A percentile compares a stretch with the other conserved stretches of the same genome.
These are phyloP conservation scores for Limnanthes douglasii DNA, from an alignment of 345 rosid genomes.

Conservation along the genomic window DNA sequence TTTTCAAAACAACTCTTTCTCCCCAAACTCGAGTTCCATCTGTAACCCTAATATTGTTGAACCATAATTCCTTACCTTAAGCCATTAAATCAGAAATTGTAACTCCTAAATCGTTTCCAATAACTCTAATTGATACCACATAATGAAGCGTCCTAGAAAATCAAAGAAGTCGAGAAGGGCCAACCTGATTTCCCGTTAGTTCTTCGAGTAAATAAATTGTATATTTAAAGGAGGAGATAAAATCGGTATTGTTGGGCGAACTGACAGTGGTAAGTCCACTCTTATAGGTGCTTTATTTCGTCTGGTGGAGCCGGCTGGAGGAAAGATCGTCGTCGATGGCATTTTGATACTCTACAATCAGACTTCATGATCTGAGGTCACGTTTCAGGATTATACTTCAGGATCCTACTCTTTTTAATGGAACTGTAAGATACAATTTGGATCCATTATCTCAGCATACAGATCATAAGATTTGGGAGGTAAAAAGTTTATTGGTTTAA, in stretches of 20 bases:
- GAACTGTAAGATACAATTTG: constrained; percentile 82
- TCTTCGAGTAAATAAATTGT: constrained; percentile 70
- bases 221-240: constrained; percentile 78
- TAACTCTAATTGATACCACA: too few relatives aligned
- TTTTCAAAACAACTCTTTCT: too few relatives aligned
- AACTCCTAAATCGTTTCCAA: too few relatives aligned
- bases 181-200: constrained; percentile 50
- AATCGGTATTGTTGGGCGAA: constrained; percentile 90
- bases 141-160: too few relatives aligned
- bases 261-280: constrained; percentile 94
- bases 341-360: constrained; percentile 57
- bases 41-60: too few relatives aligned
- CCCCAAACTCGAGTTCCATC: too few relatives aligned
- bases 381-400: constrained; percentile 90
- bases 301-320: constrained; percentile 79
- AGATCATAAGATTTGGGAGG: constrained; percentile 95
- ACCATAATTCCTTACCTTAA: too few relatives aligned
- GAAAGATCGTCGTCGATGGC: constrained; percentile 71
- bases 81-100: too few relatives aligned
- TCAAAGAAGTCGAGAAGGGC: too few relatives aligned
- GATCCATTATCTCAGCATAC: constrained; percentile 65
- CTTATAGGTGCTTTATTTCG: constrained; percentile 83
- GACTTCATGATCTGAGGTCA: constrained; percentile 81
- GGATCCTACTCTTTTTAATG: constrained; percentile 86
- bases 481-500: too few relatives aligned